Evolutionary conservation across 768 basidiomycete genomes (phyloP), one percentile per base, ranked within the genome.

Genomic region (Terana coerulea): DNA sequence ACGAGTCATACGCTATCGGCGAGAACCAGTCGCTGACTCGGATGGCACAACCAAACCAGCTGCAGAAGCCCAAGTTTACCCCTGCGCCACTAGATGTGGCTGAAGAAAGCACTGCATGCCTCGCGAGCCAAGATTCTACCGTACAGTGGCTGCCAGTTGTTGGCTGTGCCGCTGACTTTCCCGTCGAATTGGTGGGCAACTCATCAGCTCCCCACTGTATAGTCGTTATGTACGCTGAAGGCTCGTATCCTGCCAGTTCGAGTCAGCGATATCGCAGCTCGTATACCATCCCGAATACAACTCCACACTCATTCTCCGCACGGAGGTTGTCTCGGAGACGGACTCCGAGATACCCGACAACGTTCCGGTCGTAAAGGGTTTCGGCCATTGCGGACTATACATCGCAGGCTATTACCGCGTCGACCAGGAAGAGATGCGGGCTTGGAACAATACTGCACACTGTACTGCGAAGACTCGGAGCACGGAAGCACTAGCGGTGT

Each of bases 281-380:
- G 73, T 93, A 6, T 78, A 88, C 31, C 92, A 95, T 62, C 95
- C 95, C 5, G 95, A 98, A 62, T 91, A 91, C 65, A 95, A 95
- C 63, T 92, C 91, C 0, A 88, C 90, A 0, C 77, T 95, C 24
- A 95, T 98, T 51, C 72, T 98, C 15, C 81, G 95, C 1, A 88
- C 93, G 0, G 90, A 95, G 33, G 78, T 77, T 3, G 43, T 88
- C 17, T 63, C 65, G 5, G 76, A 83, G 39, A 57, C 64, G 21
- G 60, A 69, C 28, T 51, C 24, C 8, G 55, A 45, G n/a, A 61
- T 67, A 24, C 53, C 62, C 7, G 65, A 51, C 1, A 30, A 55
- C 0, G 52, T 76, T 5, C 77, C 78, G 0, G 33, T 29, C 1
- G 55, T 85, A 21, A 70, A 2, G 75, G 69, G 0, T 62, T 74